Base-by-base conservation (phyloP, 2,329 filamentous ascomycete genomes). In the Calcarisporium arbuscula region DNA sequence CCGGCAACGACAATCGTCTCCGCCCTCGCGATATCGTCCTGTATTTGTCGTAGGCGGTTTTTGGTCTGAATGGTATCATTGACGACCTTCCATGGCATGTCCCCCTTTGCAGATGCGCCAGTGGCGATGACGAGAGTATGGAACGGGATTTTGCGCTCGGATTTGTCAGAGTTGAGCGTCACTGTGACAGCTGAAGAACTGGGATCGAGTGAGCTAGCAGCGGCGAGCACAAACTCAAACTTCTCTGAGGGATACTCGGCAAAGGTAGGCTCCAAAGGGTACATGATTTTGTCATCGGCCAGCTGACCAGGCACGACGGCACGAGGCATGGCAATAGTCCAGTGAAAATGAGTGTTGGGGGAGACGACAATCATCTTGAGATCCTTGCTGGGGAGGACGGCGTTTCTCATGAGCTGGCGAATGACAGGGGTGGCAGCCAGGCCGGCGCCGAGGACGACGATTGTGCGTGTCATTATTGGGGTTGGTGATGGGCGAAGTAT, bases 71-170 rank as follows among this genome's bases (percentile, higher is more conserved):
- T 57, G 1, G 64, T 63, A 2, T 61, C 61, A 5, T 51, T 60
- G 8, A 67, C 42, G 15, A 51, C 53, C 51, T 76, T 77, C 53
- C 67, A 77, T 1, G 73, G 71, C 53, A 69, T 58, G 39, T 50
- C 53, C 5, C 59, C 62, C 16, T 47, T 54, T 20, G 62, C 59
- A 19, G 57, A 56, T 4, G 67, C 54, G 7, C 75, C 75, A 3
- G 74, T 79, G 8, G 73, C 72, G 28, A 80, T 54, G 40, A 80
- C 48, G 10, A 78, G 57, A 16, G 63, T 64, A 43, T 75, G 63
- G 46, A 78, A 80, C 15, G 40, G 39, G 35, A 75, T 48, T 9
- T 53, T 52, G 6, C 57, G 53, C n/a, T n/a, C n/a, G n/a, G 46
- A 44, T 5, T 40, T 48, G 6, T 55, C 58, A 5, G 51, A 58